These are phyloP conservation scores for Sclerospora graminicola DNA, from an alignment of 352 stramenopile species.

Conservation along the genomic window DNA sequence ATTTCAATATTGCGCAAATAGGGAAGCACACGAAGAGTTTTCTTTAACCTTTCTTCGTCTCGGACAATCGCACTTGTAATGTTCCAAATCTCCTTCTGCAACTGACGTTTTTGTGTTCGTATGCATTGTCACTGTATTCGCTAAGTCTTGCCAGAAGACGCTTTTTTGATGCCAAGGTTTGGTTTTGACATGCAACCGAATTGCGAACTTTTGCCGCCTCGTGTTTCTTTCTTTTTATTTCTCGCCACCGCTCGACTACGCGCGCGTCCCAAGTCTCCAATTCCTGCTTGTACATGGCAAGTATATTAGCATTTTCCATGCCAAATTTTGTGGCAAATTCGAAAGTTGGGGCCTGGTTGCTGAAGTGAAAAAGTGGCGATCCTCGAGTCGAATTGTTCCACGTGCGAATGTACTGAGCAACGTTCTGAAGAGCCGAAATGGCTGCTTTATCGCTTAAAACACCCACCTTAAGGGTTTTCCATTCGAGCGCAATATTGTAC, in stretches of 20 bases:
- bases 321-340: slow-evolving; percentile 24
- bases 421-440: slow-evolving; percentile 20
- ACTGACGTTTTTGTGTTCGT: neutral
- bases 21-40: slow-evolving; percentile 10
- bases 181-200: slow-evolving; percentile 1
- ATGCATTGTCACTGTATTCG: neutral
- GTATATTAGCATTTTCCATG: slow-evolving; percentile 3
- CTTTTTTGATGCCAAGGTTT: neutral
- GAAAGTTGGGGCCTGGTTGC: slow-evolving; percentile 23
- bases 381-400: slow-evolving; percentile 14
- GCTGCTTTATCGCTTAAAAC: slow-evolving; percentile 24
- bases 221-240: slow-evolving; percentile 12
- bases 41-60: slow-evolving; percentile 1
- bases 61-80: neutral
- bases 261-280: slow-evolving; percentile 10
- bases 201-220: neutral
- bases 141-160: neutral
- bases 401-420: slow-evolving; percentile 28
- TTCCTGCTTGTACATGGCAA: slow-evolving; percentile 2
- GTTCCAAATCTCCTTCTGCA: neutral
- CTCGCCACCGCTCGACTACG: slow-evolving; percentile 2
- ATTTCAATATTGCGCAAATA: slow-evolving; percentile 27
- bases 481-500: slow-evolving; percentile 35
- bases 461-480: slow-evolving; percentile 21
- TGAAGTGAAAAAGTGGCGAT: slow-evolving; percentile 35